Evolutionary conservation across 2,329 filamentous ascomycete genomes (phyloP), one percentile per base, ranked within the genome.

Genomic region (Knufia petricola): DNA sequence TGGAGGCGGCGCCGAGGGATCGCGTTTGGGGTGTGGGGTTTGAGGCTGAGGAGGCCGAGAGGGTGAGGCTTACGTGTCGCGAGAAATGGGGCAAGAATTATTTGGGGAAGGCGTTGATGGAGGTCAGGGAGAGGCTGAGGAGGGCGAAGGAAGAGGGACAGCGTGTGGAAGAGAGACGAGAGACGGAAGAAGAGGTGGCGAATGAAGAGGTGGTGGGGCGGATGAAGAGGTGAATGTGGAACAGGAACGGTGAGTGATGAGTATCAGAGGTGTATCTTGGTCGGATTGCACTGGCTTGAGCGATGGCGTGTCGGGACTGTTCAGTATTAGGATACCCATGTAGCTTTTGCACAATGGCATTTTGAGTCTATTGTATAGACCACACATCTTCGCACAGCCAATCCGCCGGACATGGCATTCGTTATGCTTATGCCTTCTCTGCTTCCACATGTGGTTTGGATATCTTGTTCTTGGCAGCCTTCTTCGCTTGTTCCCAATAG

Each of bases 1-100:
- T 64, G 3, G 64, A 66, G 55, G 60, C 63, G 1, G 65, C 63
- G 56, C 62, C 62, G 8, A 56, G 54, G 23, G 64, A 66, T 57
- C 47, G 61, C 43, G 57, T 64, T 30, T 65, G 63, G 63, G 63
- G 63, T 1, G 56, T 66, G 23, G 63, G 63, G 0, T 66, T 61
- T 52, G 58, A 58, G 31, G 57, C 54, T 32, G 58, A 59, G 30
- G 57, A 61, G 38, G 64, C 64, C 3, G 54, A 56, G 20, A 54
- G 7, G 58, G 49, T 28, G 54, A 61, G 42, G 45, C 54, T 6
- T 57, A 50, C 26, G 54, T 61, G 41, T 42, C 55, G 61, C 42
- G 41, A 52, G n/a, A 54, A 57, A 41, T 65, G 62, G 63, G 64
- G 62, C n/a, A 37, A 58, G 51, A 66, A 66, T 52, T 48, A 59